Evolutionary conservation across 441 rosid species (phyloP).

Genomic region (Theobroma grandiflorum): DNA sequence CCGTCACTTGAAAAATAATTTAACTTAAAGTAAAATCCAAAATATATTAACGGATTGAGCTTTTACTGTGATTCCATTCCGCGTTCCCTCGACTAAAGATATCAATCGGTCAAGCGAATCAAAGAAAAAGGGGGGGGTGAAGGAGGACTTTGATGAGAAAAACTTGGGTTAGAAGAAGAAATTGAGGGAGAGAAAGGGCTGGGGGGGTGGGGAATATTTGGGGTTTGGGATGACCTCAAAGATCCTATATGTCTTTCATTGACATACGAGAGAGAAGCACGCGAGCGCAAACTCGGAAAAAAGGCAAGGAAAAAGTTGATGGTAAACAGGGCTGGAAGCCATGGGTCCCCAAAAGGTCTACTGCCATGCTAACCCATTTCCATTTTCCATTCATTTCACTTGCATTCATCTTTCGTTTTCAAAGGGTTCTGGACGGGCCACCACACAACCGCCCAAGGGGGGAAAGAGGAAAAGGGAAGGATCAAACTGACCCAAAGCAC

Average conservation of each 20-base stretch:
- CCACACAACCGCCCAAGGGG: conserved; percentile 51
- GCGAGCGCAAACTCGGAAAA: conserved; percentile 32
- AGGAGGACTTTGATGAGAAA: no score
- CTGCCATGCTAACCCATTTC: background rate
- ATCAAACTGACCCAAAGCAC: no score
- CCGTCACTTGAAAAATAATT: no score
- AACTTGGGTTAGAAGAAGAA: no score
- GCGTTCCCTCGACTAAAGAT: no score
- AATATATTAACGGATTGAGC: no score
- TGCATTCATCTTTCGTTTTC: conserved; percentile 16
- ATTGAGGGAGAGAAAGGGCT: background rate
- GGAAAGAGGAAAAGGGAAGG: no score
- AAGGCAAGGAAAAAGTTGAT: background rate
- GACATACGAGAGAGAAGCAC: conserved; percentile 25
- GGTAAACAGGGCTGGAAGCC: background rate
- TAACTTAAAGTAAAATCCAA: no score
- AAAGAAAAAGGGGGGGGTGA: no score
- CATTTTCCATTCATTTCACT: conserved; percentile 15
- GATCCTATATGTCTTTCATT: conserved; percentile 34
- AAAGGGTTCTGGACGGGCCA: conserved; percentile 25
- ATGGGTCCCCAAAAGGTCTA: background rate
- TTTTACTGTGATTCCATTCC: no score
- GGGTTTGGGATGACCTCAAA: conserved; percentile 23
- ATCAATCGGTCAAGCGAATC: no score
- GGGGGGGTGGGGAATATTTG: background rate